A percentile compares a stretch with the other conserved stretches of the same genome.
Conservation (phyloP, 345 rosid species). For the Corchorus capsularis region DNA sequence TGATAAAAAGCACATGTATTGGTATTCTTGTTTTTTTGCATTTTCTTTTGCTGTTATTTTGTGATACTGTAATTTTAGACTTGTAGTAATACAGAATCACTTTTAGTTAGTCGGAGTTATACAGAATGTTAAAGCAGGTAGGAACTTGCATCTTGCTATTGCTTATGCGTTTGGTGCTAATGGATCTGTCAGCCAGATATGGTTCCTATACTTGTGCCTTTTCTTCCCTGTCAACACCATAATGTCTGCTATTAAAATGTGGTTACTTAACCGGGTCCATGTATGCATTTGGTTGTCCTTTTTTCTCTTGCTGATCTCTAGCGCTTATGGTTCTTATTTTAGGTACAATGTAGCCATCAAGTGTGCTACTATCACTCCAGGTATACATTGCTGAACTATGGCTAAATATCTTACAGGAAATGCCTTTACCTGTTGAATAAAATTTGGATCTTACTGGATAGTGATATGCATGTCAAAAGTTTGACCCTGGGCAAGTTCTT, state of each 20-base stretch:
- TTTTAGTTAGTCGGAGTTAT: neutral
- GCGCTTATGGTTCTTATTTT: constrained; percentile 12
- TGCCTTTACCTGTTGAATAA: neutral
- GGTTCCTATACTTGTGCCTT: neutral
- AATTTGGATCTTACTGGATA: neutral
- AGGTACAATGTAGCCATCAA: constrained; percentile 98
- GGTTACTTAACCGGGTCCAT: neutral
- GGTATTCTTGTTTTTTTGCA: neutral
- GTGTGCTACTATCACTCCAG: constrained; percentile 99
- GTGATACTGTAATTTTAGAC: neutral
- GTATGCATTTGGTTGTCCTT: neutral
- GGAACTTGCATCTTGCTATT: neutral
- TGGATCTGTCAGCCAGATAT: neutral
- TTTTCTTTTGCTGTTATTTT: neutral
- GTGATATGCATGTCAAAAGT: neutral
- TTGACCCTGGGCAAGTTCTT: neutral
- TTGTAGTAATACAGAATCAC: too few relatives aligned
- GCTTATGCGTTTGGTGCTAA: neutral
- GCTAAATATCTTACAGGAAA: neutral
- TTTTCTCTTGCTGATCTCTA: neutral
- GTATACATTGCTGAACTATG: constrained; percentile 38
- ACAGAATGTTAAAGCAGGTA: neutral
- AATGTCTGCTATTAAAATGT: neutral
- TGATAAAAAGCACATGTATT: neutral
- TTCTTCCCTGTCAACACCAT: neutral